A percentile compares a stretch with the other conserved stretches of the same genome.
Evolutionary conservation across 2,329 filamentous ascomycete species (phyloP).

Genomic region (Pseudonectria foliicola): DNA sequence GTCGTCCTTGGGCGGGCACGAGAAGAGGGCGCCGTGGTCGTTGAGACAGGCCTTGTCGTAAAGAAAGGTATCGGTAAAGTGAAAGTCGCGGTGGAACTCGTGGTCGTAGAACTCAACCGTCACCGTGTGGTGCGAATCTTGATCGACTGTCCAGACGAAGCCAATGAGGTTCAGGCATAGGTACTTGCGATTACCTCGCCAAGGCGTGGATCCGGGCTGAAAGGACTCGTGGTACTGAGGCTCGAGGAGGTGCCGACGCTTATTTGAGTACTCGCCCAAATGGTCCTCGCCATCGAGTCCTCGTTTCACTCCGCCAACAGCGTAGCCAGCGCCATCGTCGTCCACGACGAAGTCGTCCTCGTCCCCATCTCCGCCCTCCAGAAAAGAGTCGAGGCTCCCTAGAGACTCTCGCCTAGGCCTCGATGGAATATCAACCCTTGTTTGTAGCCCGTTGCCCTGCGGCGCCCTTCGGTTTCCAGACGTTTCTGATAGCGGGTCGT

Average conservation of each 20-base stretch:
- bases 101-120: slow-evolving; percentile 98
- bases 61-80: slow-evolving; percentile 92
- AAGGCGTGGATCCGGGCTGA: slow-evolving; percentile 90
- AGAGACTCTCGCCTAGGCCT: slow-evolving; percentile 55
- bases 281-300: slow-evolving; percentile 46
- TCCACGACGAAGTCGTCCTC: slow-evolving; percentile 84
- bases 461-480: slow-evolving; percentile 56
- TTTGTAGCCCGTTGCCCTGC: slow-evolving; percentile 28
- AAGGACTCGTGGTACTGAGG: slow-evolving; percentile 76
- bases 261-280: slow-evolving; percentile 35
- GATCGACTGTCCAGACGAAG: slow-evolving; percentile 94
- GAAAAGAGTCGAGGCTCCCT: slow-evolving; percentile 77
- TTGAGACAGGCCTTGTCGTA: slow-evolving; percentile 95
- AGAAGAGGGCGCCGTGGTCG: slow-evolving; percentile 78
- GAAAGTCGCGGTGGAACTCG: slow-evolving; percentile 85
- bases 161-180: slow-evolving; percentile 89
- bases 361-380: slow-evolving; percentile 50
- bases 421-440: slow-evolving; percentile 29
- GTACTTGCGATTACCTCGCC: slow-evolving; percentile 90
- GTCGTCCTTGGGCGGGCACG: slow-evolving; percentile 63
- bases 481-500: slow-evolving; percentile 67
- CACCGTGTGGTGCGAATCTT: slow-evolving; percentile 87
- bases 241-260: slow-evolving; percentile 42
- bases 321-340: slow-evolving; percentile 90
- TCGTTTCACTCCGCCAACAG: slow-evolving; percentile 46